Evolutionary conservation across 202 grass and related monocot species (phyloP).

Genomic region (Schoenoplectus triqueter): DNA sequence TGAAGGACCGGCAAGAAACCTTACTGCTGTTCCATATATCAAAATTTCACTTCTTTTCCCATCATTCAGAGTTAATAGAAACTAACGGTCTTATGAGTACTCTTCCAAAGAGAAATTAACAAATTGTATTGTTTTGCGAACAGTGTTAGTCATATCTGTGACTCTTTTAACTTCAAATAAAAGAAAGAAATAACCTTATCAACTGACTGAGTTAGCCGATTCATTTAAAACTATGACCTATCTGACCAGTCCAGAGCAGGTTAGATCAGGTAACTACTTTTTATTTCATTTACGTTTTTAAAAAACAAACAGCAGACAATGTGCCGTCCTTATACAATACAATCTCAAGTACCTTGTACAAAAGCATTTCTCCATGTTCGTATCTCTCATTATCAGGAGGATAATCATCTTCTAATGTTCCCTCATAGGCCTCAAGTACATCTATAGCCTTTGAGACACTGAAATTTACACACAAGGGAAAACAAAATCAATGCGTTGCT

Average conservation of each 20-base stretch:
- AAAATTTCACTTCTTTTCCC: not conserved
- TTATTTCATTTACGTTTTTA: conserved; percentile 3
- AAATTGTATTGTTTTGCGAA: too few relatives aligned
- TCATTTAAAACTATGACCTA: not conserved
- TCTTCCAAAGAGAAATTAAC: not conserved
- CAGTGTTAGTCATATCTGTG: not conserved
- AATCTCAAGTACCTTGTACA: conserved; percentile 76
- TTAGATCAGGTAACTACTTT: not conserved
- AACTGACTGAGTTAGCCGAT: too few relatives aligned
- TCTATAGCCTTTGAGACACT: conserved; percentile 96
- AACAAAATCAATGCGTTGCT: not conserved
- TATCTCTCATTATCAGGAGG: conserved; percentile 95
- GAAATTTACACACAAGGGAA: conserved; percentile 25
- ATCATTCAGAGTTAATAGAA: conserved; percentile 1
- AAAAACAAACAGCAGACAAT: not conserved
- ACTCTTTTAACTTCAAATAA: not conserved
- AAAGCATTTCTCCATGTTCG: conserved; percentile 97
- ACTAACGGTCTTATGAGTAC: not conserved
- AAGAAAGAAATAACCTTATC: not conserved
- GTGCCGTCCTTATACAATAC: not conserved
- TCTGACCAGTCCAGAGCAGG: not conserved
- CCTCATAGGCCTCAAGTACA: conserved; percentile 96
- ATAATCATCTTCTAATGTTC: conserved; percentile 98
- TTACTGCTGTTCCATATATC: conserved; percentile 15
- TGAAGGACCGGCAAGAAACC: not conserved